Evolutionary conservation across 768 basidiomycete species (phyloP).

Genomic region (Tulasnella sp.): DNA sequence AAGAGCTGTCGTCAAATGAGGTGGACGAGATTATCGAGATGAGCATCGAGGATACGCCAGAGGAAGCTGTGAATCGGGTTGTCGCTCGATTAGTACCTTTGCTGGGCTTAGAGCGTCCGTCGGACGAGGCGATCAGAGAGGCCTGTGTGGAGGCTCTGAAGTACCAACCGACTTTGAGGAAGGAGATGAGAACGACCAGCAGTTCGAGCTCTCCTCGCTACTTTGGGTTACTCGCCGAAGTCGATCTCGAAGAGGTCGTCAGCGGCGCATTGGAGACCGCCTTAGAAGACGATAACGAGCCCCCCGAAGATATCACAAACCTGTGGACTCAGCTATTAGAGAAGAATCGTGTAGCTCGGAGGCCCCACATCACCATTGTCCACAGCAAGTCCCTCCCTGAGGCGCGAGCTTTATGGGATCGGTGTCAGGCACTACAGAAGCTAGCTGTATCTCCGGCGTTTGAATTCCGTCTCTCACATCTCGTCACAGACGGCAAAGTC

Average conservation of each 20-base stretch:
- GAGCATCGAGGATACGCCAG: conserved; percentile 41
- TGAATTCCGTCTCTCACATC: conserved; percentile 43
- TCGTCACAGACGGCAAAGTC: conserved; percentile 67
- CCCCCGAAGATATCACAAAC: conserved; percentile 24
- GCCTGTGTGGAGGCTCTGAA: conserved; percentile 34
- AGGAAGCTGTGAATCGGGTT: conserved; percentile 45
- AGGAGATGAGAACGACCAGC: conserved; percentile 23
- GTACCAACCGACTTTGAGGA: conserved; percentile 33
- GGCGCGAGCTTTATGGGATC: conserved; percentile 38
- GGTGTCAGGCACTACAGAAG: conserved; percentile 37
- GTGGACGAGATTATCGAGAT: conserved; percentile 63
- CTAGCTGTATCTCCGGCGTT: conserved; percentile 41
- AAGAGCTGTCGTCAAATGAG: conserved; percentile 50
- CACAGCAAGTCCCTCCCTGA: conserved; percentile 45
- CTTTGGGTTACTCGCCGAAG: conserved; percentile 65
- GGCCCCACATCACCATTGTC: conserved; percentile 81
- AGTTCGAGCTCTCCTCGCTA: conserved; percentile 42
- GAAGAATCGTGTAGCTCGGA: conserved; percentile 37
- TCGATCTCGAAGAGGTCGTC: conserved; percentile 46
- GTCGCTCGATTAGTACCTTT: conserved; percentile 46
- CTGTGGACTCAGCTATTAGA: conserved; percentile 43
- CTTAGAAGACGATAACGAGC: conserved; percentile 22
- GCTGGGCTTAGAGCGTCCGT: conserved; percentile 44
- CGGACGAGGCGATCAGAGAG: conserved; percentile 42
- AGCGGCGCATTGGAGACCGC: conserved; percentile 29